Evolutionary conservation across 257 asterid genomes (phyloP), one percentile per base, ranked within the genome.

Genomic region (Solanum sparsipilum): DNA sequence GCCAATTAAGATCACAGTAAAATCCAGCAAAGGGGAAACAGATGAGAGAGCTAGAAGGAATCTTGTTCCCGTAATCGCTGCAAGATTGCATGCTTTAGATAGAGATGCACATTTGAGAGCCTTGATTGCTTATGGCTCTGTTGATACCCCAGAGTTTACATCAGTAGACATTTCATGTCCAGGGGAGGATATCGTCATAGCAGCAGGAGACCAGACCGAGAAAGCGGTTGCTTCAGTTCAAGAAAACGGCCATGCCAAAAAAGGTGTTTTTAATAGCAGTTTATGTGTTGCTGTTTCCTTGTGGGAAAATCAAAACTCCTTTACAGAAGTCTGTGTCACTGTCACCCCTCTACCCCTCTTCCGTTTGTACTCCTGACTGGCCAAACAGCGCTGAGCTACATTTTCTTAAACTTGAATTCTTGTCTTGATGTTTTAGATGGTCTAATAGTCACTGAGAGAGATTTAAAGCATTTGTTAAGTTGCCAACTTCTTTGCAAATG

Each of bases 81-180:
- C 91, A 67, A 89, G 86, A 74, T 68, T 90, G 74, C 86, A 85
- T 39, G 58, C 83, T 67, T 58, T 56, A 25, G 87, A 83, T 18
- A 20, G 58, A 25, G 68, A 39, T 39, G 91, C 84, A 27, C 86
- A 70, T 70, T 78, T 89, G 60, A 87, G 73, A 48, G 85, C 79
- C 41, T 86, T 79, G 34, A 68, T 90, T 48, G 84, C 90, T 76
- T 89, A 41, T 90, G 92, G 92, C 72, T 89, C 90, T n/a, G 85
- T 44, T 23, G 90, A 90, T 65, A 34, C 46, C 36, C 89, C 88
- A 23, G 90, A 85, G 36, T 90, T 90, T 83, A 87, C 63, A 7
- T n/a, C 86, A 65, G 84, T 89, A 65, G 92, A 87, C 34, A 32
- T 90, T 75, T 52, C 81, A 36, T 68, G 85, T 74, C 78, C 89